These are phyloP conservation scores for Arctium lappa DNA, from an alignment of 129 eudicot species.

Conservation along the genomic window DNA sequence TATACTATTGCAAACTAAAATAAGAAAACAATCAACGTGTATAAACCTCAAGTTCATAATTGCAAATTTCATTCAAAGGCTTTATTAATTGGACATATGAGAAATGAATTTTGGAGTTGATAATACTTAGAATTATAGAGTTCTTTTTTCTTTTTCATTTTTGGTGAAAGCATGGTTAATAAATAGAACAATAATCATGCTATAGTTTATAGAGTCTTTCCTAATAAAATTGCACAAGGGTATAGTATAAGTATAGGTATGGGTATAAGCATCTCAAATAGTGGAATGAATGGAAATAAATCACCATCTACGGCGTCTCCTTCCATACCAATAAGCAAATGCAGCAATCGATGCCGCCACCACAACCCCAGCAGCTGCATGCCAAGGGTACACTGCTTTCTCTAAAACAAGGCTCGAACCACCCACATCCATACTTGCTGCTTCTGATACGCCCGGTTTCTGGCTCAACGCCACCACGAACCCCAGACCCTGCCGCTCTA, in stretches of 20 bases:
- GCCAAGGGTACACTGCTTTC: constrained; percentile 72
- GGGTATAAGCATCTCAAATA: neutral
- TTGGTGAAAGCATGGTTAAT: neutral
- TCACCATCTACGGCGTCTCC: constrained; percentile 57
- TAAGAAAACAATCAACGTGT: too few species aligned
- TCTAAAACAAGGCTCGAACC: constrained; percentile 31
- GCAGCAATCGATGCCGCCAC: constrained; percentile 91
- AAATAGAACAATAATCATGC: neutral
- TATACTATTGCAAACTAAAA: too few species aligned
- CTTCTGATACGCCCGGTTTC: constrained; percentile 22
- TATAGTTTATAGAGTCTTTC: constrained; percentile 6
- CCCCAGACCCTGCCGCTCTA: constrained; percentile 64
- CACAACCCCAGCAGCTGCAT: constrained; percentile 83
- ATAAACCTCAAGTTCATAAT: too few species aligned
- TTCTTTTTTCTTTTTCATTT: too few species aligned
- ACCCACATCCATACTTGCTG: constrained; percentile 10
- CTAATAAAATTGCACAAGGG: constrained; percentile 32
- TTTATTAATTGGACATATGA: neutral
- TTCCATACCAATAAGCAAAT: constrained; percentile 94
- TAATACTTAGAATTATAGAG: neutral
- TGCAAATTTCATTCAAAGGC: too few species aligned
- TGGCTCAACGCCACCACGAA: constrained; percentile 53
- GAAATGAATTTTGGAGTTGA: neutral
- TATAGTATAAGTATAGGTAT: constrained; percentile 11
- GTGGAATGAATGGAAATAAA: constrained; percentile 8